A percentile compares a stretch with the other conserved stretches of the same genome.
These are phyloP conservation scores for Stipa capillata DNA, from an alignment of 176 grass and related monocot species.

Conservation along the genomic window DNA sequence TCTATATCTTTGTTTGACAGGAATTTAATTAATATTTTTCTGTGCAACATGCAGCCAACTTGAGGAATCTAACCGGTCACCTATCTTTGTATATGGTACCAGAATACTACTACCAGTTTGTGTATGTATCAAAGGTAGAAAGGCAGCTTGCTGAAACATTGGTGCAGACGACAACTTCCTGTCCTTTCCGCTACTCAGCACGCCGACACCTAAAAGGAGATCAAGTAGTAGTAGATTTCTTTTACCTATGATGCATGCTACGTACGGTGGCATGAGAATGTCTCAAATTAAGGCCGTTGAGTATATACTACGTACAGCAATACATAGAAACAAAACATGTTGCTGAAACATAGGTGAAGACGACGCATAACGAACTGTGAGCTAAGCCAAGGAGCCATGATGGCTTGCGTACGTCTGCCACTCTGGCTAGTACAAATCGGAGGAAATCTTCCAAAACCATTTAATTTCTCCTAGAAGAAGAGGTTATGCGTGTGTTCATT, in stretches of 20 bases:
- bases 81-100: background rate
- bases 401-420: constrained; percentile 3
- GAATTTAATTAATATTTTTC: no score
- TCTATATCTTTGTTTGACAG: no score
- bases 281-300: no score
- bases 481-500: no score
- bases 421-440: no score
- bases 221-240: no score
- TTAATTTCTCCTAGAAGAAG: no score
- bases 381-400: constrained; percentile 1
- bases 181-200: background rate
- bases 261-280: no score
- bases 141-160: background rate
- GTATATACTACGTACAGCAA: no score
- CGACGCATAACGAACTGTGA: constrained; percentile 18
- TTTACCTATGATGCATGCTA: no score
- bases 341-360: constrained; percentile 7
- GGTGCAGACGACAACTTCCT: background rate
- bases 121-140: background rate
- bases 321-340: background rate
- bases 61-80: background rate
- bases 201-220: background rate
- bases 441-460: no score
- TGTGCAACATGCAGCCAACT: background rate
- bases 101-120: background rate